These are phyloP conservation scores for Colletotrichum zoysiae DNA, from an alignment of 2,329 filamentous ascomycete species.

Conservation along the genomic window DNA sequence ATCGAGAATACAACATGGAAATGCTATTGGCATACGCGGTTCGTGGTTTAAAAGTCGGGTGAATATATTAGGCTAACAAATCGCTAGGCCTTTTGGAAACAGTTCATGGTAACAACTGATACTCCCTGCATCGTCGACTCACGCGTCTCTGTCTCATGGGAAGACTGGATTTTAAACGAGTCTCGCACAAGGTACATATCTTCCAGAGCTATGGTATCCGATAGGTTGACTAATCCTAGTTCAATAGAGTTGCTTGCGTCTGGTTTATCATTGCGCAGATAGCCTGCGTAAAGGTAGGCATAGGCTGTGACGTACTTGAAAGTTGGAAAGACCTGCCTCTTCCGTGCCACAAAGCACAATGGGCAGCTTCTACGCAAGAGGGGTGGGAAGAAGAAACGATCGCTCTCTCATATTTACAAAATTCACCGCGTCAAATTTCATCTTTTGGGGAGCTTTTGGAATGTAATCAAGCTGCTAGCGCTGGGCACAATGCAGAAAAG, in stretches of 20 bases:
- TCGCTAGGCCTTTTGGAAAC: constrained; percentile 10
- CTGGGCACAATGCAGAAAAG: background rate
- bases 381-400: constrained; percentile 25
- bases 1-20: constrained; percentile 17
- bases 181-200: constrained; percentile 22
- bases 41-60: background rate
- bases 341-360: constrained; percentile 26
- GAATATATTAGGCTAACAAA: background rate
- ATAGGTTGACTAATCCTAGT: background rate
- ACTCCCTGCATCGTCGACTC: background rate
- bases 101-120: background rate
- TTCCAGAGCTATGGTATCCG: too few relatives aligned
- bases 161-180: constrained; percentile 34
- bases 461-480: background rate
- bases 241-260: constrained; percentile 13
- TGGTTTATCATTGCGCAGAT: constrained; percentile 36
- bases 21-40: constrained; percentile 35
- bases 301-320: constrained; percentile 23
- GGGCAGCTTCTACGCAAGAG: constrained; percentile 20
- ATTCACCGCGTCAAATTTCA: background rate
- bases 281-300: constrained; percentile 16
- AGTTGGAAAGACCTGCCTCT: constrained; percentile 20
- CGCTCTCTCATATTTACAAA: background rate
- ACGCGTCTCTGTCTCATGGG: background rate
- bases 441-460: constrained; percentile 24